Percentiles rank a stretch among this genome's conserved stretches.
phyloP scores from a whole-genome alignment of 176 grass and related monocot genomes.

The Paspalum notatum region DNA sequence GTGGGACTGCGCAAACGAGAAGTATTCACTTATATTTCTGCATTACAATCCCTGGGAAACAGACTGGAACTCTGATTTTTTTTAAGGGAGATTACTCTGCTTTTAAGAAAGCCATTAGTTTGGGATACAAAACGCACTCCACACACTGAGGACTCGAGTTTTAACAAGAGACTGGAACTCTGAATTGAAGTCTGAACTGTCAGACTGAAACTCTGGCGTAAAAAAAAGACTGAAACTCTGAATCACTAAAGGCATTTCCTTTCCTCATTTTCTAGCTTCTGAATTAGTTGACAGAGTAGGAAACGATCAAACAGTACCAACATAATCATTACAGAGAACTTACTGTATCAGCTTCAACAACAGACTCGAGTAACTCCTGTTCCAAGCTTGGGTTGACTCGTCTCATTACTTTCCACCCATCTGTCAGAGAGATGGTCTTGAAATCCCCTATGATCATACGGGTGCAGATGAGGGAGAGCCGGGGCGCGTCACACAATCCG shows the following conservation, averaged over 20 bases:
- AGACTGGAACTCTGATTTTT: not conserved
- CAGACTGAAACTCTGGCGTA: not conserved
- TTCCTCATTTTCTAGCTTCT: not conserved
- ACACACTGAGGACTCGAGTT: too few relatives aligned
- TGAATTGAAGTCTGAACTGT: not conserved
- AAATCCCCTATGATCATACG: slow-evolving; percentile 69
- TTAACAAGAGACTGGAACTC: not conserved
- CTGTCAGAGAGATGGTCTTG: slow-evolving; percentile 52
- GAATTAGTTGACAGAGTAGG: not conserved
- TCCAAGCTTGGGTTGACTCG: slow-evolving; percentile 57
- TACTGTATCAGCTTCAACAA: slow-evolving; percentile 60
- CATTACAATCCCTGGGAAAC: not conserved
- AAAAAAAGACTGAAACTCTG: not conserved
- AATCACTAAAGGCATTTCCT: not conserved
- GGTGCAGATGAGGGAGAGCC: slow-evolving; percentile 62
- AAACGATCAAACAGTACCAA: not conserved
- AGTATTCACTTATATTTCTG: not conserved
- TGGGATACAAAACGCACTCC: too few relatives aligned
- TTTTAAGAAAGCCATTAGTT: too few relatives aligned
- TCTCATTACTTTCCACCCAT: slow-evolving; percentile 86
- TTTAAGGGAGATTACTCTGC: too few relatives aligned
- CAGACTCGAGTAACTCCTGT: slow-evolving; percentile 63
- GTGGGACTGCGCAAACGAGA: not conserved
- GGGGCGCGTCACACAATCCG: slow-evolving; percentile 66
- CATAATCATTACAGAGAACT: slow-evolving; percentile 30